A percentile compares a stretch with the other conserved stretches of the same genome.
These are phyloP conservation scores for Trichoderma gamsii DNA, from an alignment of 495 filamentous ascomycete species.

Conservation along the genomic window DNA sequence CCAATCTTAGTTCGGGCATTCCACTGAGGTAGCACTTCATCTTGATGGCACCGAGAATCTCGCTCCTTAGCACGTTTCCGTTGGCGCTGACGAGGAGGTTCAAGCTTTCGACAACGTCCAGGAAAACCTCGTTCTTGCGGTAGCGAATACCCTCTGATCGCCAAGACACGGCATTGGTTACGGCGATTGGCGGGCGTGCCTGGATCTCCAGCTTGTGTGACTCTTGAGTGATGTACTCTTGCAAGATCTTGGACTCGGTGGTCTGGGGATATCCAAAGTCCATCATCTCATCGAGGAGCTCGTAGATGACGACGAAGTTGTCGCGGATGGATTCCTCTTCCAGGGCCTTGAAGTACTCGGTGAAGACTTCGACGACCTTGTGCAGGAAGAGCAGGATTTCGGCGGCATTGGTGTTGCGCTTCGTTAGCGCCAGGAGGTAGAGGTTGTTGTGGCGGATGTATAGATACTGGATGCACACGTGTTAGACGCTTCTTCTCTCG, in stretches of 20 bases:
- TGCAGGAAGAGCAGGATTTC: conserved; percentile 98
- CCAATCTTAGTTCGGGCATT: conserved; percentile 94
- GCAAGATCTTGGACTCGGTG: conserved; percentile 96
- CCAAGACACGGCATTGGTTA: conserved; percentile 98
- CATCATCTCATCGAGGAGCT: conserved; percentile 99
- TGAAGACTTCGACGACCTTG: conserved; percentile 97
- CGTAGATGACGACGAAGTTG: conserved; percentile 99
- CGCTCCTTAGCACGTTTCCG: conserved; percentile 92
- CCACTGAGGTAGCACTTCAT: conserved; percentile 99
- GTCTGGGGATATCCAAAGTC: conserved; percentile 99
- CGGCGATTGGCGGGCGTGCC: conserved; percentile 97
- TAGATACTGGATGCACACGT: conserved; percentile 63
- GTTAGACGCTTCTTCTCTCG: conserved; percentile 16
- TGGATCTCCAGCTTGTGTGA: conserved; percentile 97
- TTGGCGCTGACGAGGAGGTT: conserved; percentile 93
- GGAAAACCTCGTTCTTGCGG: conserved; percentile 98
- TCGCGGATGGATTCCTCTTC: conserved; percentile 99
- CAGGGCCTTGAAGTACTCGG: conserved; percentile 98
- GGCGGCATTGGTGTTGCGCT: conserved; percentile 97
- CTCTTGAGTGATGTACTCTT: conserved; percentile 99
- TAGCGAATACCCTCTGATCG: conserved; percentile 96
- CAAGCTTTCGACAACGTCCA: conserved; percentile 94
- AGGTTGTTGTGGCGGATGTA: conserved; percentile 99
- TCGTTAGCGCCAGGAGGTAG: conserved; percentile 95
- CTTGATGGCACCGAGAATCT: conserved; percentile 96